Percentiles rank a stretch among this genome's conserved stretches.
These are phyloP conservation scores for Botryotinia narcissicola DNA, from an alignment of 2,329 filamentous ascomycete species.

Conservation along the genomic window DNA sequence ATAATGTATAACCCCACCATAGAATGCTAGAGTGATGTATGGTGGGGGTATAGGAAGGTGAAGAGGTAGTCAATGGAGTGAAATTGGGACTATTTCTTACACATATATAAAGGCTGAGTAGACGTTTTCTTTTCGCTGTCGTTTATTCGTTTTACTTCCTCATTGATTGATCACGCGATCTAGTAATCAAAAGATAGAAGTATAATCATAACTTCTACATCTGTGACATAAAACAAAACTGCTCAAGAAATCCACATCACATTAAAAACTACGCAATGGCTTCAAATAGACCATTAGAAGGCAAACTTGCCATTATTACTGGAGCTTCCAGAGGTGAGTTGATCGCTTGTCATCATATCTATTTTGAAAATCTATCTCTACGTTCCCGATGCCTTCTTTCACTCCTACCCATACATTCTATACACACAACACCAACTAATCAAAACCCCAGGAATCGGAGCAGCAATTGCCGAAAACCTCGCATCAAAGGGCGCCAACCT, in stretches of 20 bases:
- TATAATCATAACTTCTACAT: not conserved
- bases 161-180: not conserved
- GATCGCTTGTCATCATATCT: not conserved
- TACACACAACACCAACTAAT: slow-evolving; percentile 1
- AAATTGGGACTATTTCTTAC: not conserved
- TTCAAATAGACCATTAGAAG: slow-evolving; percentile 51
- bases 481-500: slow-evolving; percentile 64
- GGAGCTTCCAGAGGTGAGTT: slow-evolving; percentile 70
- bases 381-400: not conserved
- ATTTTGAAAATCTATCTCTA: not conserved
- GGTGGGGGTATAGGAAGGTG: not conserved
- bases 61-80: not conserved
- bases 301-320: slow-evolving; percentile 76
- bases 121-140: not conserved
- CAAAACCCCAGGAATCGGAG: slow-evolving; percentile 64
- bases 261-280: slow-evolving; percentile 21
- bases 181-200: not conserved
- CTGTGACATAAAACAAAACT: too few species aligned
- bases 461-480: slow-evolving; percentile 62
- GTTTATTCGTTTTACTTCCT: not conserved
- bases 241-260: not conserved
- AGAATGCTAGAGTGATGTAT: not conserved
- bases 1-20: slow-evolving; percentile 1
- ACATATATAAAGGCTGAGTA: not conserved
- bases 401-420: not conserved